Base-by-base conservation (phyloP, 768 basidiomycete genomes). In the Grammothele lineata region DNA sequence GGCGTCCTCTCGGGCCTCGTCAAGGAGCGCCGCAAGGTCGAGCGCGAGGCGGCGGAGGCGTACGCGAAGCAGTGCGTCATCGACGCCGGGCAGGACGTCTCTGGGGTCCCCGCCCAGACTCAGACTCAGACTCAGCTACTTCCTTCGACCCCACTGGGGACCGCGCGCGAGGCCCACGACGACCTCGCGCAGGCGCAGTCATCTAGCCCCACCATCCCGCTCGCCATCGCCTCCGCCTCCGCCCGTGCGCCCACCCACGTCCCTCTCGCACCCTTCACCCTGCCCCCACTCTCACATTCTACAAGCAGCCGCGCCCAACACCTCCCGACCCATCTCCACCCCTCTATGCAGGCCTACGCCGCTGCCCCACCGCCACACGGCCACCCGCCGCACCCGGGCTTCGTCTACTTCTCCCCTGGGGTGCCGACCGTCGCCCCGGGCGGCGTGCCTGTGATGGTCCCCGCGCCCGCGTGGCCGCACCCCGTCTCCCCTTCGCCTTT, bases 1-100 rank as follows among this genome's bases (percentile, higher is more conserved):
- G 73, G 73, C 4, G 45, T 77, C n/a, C 60, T 81, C 18, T 73
- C 78, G 0, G 82, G 83, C 5, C 61, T 80, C 56, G 60, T 68
- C 17, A 66, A 68, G 5, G 62, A 62, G 18, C 51, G 66, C 14
- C 37, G 36, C 4, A 12, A 44, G 19, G n/a, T 23, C 25, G 51
- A 44, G 6, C 24, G 32, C 19, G 51, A 47, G n/a, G n/a, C n/a
- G n/a, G n/a, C n/a, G n/a, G n/a, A n/a, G n/a, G n/a, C 6, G 37
- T n/a, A n/a, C n/a, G n/a, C n/a, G n/a, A n/a, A n/a, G n/a, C n/a
- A n/a, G n/a, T n/a, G n/a, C n/a, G n/a, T n/a, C n/a, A n/a, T n/a
- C n/a, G n/a, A n/a, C n/a, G n/a, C n/a, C n/a, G n/a, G n/a, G n/a
- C n/a, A n/a, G n/a, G n/a, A n/a, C n/a, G n/a, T n/a, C n/a, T n/a